These are phyloP conservation scores for Phialophora verrucosa DNA, from an alignment of 2,329 filamentous ascomycete genomes.

Conservation along the genomic window DNA sequence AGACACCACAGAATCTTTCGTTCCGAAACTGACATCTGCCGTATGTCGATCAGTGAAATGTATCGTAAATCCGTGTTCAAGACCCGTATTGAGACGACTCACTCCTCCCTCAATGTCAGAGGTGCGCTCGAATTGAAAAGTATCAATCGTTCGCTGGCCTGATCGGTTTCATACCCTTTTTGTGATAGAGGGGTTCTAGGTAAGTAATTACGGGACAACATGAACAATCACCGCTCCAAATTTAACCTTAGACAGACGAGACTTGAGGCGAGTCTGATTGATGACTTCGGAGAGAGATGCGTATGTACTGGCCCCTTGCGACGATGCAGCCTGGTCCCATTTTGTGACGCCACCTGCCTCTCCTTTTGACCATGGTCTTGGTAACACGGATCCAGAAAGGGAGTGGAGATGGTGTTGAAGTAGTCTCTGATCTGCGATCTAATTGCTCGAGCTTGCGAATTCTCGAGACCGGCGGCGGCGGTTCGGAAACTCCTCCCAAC, in stretches of 20 bases:
- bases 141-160: background rate
- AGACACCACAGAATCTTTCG: background rate
- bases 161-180: background rate
- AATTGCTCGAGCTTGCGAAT: too few relatives aligned
- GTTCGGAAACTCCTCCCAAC: too few relatives aligned
- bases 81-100: background rate
- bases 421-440: too few relatives aligned
- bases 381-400: too few relatives aligned
- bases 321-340: too few relatives aligned
- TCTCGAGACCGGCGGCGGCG: too few relatives aligned
- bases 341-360: too few relatives aligned
- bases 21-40: background rate
- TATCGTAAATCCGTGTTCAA: background rate
- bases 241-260: background rate
- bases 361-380: too few relatives aligned
- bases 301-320: too few relatives aligned
- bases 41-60: background rate
- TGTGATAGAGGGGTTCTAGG: background rate
- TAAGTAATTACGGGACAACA: background rate
- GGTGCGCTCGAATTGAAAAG: too few relatives aligned
- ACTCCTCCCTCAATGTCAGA: background rate
- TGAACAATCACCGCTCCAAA: background rate
- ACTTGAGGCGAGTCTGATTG: background rate
- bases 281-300: background rate
- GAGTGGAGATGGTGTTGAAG: too few relatives aligned